phyloP scores from a whole-genome alignment of 371 early-diverging fungal species.

The Rhizomucor miehei region DNA sequence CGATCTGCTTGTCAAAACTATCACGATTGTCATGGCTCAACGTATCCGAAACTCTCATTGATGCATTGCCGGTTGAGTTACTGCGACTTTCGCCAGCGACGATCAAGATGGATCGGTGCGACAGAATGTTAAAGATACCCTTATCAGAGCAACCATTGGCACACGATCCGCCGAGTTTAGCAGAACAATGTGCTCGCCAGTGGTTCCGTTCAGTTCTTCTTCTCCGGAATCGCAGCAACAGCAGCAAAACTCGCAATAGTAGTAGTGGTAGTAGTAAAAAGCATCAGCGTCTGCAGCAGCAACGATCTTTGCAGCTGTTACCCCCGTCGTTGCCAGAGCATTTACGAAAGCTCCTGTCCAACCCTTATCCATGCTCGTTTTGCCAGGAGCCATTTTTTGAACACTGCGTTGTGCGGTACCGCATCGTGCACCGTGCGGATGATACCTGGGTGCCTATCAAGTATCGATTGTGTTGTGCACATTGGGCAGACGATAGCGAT shows the following conservation, averaged over 20 bases:
- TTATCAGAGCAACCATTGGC: neutral
- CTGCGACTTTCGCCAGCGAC: conserved; percentile 15
- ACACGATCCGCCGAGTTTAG: conserved; percentile 20
- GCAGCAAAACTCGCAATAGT: neutral
- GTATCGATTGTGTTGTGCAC: conserved; percentile 23
- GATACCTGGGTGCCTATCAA: conserved; percentile 12
- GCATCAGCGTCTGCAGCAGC: neutral
- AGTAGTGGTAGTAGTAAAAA: neutral
- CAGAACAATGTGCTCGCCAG: conserved; percentile 17
- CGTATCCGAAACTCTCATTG: conserved; percentile 28
- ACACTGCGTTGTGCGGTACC: conserved; percentile 46
- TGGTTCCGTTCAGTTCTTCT: too few relatives aligned
- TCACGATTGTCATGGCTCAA: conserved; percentile 20
- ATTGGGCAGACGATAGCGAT: conserved; percentile 24
- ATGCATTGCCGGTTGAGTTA: conserved; percentile 30
- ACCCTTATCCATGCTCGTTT: conserved; percentile 68
- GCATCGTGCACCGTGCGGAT: conserved; percentile 52
- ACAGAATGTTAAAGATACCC: conserved; percentile 3
- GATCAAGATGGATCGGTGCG: conserved; percentile 14
- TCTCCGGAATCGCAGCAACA: neutral
- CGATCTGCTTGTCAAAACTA: conserved; percentile 21
- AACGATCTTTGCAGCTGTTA: neutral
- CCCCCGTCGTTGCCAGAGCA: conserved; percentile 4
- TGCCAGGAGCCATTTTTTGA: conserved; percentile 84
- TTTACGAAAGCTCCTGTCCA: conserved; percentile 46